Evolutionary conservation across 139 green algal species (phyloP).

Genomic region (Chlamydomonas schloesseri): DNA sequence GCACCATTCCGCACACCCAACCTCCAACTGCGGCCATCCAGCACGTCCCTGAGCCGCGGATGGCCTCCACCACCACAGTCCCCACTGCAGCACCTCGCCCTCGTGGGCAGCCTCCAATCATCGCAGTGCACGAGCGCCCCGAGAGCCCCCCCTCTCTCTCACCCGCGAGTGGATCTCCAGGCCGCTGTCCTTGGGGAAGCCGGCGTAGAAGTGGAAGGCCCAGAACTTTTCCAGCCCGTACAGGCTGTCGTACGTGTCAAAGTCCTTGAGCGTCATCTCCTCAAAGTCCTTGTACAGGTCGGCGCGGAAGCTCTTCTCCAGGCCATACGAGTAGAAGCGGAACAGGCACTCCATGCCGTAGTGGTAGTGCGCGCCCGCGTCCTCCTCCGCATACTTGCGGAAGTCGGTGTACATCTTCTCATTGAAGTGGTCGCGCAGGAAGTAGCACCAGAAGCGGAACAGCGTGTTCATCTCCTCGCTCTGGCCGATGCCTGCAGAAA

Average conservation of each 20-base stretch:
- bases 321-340: slow-evolving; percentile 93
- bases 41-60: no score
- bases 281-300: slow-evolving; percentile 93
- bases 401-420: slow-evolving; percentile 93
- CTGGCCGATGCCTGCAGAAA: background rate
- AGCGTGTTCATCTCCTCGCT: slow-evolving; percentile 99
- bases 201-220: slow-evolving; percentile 96
- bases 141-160: background rate
- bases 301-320: slow-evolving; percentile 84
- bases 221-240: slow-evolving; percentile 98
- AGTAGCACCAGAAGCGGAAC: slow-evolving; percentile 99
- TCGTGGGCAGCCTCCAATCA: no score
- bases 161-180: slow-evolving; percentile 66
- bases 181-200: slow-evolving; percentile 69
- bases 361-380: slow-evolving; percentile 75
- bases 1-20: background rate
- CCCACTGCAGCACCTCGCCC: no score
- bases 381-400: slow-evolving; percentile 67
- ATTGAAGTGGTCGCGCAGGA: slow-evolving; percentile 96
- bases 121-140: no score
- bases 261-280: slow-evolving; percentile 82
- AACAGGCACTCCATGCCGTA: slow-evolving; percentile 99
- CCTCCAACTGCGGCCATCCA: no score
- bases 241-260: slow-evolving; percentile 77
- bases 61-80: no score